Base-by-base conservation (phyloP, 331 rosid genomes). In the Dryas integrifolia region DNA sequence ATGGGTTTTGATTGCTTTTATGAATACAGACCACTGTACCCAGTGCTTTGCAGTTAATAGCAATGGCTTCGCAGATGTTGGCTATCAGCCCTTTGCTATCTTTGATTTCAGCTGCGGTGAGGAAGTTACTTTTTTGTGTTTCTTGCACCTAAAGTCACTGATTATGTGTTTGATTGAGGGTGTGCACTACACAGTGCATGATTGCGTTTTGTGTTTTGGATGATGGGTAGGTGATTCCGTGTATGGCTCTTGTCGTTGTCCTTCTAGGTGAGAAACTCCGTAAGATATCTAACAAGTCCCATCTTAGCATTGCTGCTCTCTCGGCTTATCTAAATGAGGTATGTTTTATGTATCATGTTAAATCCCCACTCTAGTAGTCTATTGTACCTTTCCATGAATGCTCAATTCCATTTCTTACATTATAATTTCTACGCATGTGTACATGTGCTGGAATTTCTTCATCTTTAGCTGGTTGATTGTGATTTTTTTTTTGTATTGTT, bases 311-410 rank as follows among this genome's bases (percentile, higher is more conserved):
- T 77, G 97, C 97, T 69, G 83, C 86, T 81, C 88, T 93, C 80
- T 93, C 98, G 14, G 88, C 97, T 8, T 93, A 89, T 77, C 82
- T 90, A 50, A 90, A 93, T 44, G 98, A 93, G 97, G 98, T 93
- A 76, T 21, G 9, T 45, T 11, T 63, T 50, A 24, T 51, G 5
- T n/a, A 16, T 48, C 50, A 45, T 63, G 24, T 41, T 49, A 9
- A 39, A 63, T 15, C 30, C 52, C 55, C 16, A 5, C 16, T 39
- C 40, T 18, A 18, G 21, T 18, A 18, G 21, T 18, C 21, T 58
- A 52, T 26, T 2, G 4, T 7, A 67, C 65, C 24, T 60, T 74
- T 59, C n/a, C 64, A 39, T 35, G 24, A 48, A 64, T 69, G 18
- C 24, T 56, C 26, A 30, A 35, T n/a, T n/a, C 18, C 43, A 52